These are phyloP conservation scores for Carex scoparia DNA, from an alignment of 176 grass and related monocot genomes.

Conservation along the genomic window DNA sequence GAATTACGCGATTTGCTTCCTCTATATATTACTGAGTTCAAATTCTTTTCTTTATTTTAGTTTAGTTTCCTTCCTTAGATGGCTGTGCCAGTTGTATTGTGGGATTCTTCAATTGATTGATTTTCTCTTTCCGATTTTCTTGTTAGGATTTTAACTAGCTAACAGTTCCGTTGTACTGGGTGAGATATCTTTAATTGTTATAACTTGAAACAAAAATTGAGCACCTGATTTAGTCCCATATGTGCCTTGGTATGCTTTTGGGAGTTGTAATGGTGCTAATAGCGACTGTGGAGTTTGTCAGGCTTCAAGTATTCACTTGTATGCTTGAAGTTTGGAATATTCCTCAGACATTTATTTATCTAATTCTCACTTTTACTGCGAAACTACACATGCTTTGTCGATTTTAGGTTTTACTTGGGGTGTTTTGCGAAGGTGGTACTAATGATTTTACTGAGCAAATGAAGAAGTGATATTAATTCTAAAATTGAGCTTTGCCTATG, in stretches of 20 bases:
- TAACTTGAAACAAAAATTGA: background rate
- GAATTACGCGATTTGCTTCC: too few species aligned
- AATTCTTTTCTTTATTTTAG: background rate
- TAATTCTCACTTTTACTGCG: background rate
- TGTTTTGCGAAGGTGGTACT: background rate
- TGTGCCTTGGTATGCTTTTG: background rate
- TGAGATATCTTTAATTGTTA: background rate
- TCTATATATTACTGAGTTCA: too few species aligned
- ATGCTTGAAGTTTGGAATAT: constrained; percentile 26
- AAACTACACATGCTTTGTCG: background rate
- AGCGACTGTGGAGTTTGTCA: constrained; percentile 11
- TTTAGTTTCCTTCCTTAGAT: background rate
- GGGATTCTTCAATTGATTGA: background rate
- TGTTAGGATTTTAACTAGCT: background rate
- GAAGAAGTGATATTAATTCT: background rate
- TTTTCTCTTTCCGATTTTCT: background rate
- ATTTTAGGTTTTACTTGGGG: background rate
- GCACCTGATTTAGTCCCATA: background rate
- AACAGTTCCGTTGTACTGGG: background rate
- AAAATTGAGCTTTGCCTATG: background rate
- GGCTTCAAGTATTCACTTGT: constrained; percentile 12
- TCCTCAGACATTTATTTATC: background rate
- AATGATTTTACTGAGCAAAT: constrained; percentile 1
- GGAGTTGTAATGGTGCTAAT: constrained; percentile 9
- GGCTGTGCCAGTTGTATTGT: background rate